Evolutionary conservation across 106 monocot species (phyloP), one percentile per base, ranked within the genome.

Genomic region (Hemerocallis citrina): DNA sequence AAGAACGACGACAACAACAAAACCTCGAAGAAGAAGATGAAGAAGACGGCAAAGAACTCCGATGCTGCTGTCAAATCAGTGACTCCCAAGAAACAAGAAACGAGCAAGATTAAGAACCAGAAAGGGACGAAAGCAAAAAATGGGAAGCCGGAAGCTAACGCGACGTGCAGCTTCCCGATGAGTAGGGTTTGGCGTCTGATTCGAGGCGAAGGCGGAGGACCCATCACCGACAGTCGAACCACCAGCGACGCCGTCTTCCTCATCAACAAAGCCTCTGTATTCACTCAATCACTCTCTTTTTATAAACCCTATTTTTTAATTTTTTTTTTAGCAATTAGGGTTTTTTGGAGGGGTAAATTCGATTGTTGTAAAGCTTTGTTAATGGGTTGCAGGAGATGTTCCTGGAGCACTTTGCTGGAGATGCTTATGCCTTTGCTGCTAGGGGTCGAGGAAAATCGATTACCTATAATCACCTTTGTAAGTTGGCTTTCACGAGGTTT

Each of bases 181-280:
- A 71, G 63, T 44, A 74, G 83, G n/a, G 60, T 75, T 8, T 35
- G 75, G 67, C 74, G 75, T 56, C 70, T 83, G 34, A 47, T 83
- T 23, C 73, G 77, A 19, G 55, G 55, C 17, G 78, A 68, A 34
- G 75, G 68, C 42, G 67, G 49, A 5, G 41, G 7, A 13, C 3
- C 57, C 34, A 17, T 4, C 52, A 32, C 47, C 16, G 62, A 35
- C 25, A 57, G 45, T 22, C 64, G 77, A 45, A 63, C 71, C 45
- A 75, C 83, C 39, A 20, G 44, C 5, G 83, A 83, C 11, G 70
- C 79, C 46, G 63, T 83, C 33, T 83, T 83, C 64, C 74, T 83
- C 71, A 71, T 83, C 75, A 83, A 78, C 55, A 83, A 79, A 36
- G 75, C 83, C 29, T 62, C 83, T 4, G 83, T 83, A 64, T 1